Conservation (phyloP, 306 rosid species). For the Pyrus bretschneideri region DNA sequence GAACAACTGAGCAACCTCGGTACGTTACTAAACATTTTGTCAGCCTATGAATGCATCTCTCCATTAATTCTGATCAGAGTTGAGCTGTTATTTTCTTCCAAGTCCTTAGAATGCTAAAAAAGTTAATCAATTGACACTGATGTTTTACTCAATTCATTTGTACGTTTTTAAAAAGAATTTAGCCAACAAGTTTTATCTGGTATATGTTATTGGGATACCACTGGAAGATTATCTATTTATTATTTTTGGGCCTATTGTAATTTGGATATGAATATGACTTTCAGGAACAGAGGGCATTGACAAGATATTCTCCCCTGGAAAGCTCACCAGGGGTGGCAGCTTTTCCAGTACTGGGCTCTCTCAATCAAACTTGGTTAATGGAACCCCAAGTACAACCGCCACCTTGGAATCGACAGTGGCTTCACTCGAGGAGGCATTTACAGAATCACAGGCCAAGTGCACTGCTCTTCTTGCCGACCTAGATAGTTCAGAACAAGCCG, state of each 20-base stretch:
- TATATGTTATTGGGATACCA: not conserved
- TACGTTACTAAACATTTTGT: slow-evolving; percentile 24
- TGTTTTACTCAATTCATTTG: not conserved
- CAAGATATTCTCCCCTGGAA: slow-evolving; percentile 62
- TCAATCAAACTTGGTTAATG: slow-evolving; percentile 37
- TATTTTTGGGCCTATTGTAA: not conserved
- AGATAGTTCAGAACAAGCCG: slow-evolving; percentile 41
- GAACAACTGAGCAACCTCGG: slow-evolving; percentile 83
- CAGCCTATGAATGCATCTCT: not conserved
- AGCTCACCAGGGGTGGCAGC: slow-evolving; percentile 46
- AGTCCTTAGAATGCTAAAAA: not conserved
- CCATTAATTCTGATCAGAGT: not conserved
- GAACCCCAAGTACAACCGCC: slow-evolving; percentile 30
- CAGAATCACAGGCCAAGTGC: slow-evolving; percentile 57
- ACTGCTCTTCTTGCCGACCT: slow-evolving; percentile 36
- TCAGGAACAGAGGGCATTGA: slow-evolving; percentile 92
- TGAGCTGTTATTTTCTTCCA: not conserved
- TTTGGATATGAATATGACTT: slow-evolving; percentile 10
- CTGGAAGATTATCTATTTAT: not conserved
- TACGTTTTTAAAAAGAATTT: too few species aligned
- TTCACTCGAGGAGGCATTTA: slow-evolving; percentile 57
- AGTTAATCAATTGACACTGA: not conserved
- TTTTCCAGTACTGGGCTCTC: slow-evolving; percentile 39
- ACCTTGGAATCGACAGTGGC: slow-evolving; percentile 52
- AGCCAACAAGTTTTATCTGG: not conserved